phyloP scores from a whole-genome alignment of 768 basidiomycete species.

The Termitomyces titanicus region DNA sequence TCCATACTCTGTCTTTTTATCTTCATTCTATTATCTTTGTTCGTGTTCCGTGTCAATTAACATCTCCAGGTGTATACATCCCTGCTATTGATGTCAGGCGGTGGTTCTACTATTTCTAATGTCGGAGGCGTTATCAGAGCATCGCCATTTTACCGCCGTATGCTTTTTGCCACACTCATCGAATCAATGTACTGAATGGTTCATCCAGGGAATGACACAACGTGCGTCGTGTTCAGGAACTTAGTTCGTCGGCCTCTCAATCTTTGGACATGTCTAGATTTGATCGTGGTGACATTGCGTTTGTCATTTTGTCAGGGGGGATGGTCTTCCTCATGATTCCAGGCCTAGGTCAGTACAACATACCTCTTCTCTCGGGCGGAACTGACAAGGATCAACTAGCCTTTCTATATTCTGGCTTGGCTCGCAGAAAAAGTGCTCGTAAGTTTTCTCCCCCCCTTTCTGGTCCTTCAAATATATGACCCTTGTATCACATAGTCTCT shows the following conservation, averaged over 20 bases:
- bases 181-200: neutral
- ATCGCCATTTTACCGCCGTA: slow-evolving; percentile 10
- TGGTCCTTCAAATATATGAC: neutral
- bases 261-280: slow-evolving; percentile 37
- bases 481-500: slow-evolving; percentile 38
- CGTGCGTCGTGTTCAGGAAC: slow-evolving; percentile 9
- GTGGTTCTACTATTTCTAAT: slow-evolving; percentile 1
- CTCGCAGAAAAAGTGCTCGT: slow-evolving; percentile 64
- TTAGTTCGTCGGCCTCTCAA: neutral
- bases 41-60: neutral
- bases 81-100: slow-evolving; percentile 8
- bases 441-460: slow-evolving; percentile 11
- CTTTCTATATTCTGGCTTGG: slow-evolving; percentile 71
- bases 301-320: slow-evolving; percentile 63
- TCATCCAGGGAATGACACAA: slow-evolving; percentile 14
- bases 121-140: slow-evolving; percentile 2
- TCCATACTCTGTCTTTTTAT: slow-evolving; percentile 2
- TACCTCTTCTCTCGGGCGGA: neutral
- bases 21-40: neutral
- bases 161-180: neutral
- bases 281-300: slow-evolving; percentile 68
- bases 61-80: neutral
- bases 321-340: slow-evolving; percentile 80
- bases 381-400: slow-evolving; percentile 33
- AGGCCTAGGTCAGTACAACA: slow-evolving; percentile 48